Percentiles rank a stretch among this genome's conserved stretches.
Conservation (phyloP, 352 stramenopile genomes). For the Phytophthora tubulina region DNA sequence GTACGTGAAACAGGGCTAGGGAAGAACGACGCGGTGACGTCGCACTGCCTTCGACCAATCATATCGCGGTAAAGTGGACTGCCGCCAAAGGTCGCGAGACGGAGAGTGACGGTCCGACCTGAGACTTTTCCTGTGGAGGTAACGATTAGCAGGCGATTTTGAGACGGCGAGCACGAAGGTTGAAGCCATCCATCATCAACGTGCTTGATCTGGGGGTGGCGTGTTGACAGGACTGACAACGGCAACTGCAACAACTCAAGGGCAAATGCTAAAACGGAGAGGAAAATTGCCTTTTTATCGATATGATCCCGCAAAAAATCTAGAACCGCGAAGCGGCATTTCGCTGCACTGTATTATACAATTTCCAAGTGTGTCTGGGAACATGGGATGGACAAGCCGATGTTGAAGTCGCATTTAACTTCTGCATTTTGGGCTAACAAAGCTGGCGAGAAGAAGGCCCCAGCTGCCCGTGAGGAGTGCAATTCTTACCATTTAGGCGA, state of each 20-base stretch:
- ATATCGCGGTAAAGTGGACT: neutral
- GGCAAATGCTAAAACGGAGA: neutral
- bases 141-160: neutral
- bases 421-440: no score
- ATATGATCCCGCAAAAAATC: conserved; percentile 9
- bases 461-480: no score
- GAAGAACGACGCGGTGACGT: conserved; percentile 14
- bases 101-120: conserved; percentile 4
- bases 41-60: conserved; percentile 14
- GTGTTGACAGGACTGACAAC: conserved; percentile 4
- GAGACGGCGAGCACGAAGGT: neutral
- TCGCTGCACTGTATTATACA: conserved; percentile 32
- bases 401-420: conserved; percentile 24
- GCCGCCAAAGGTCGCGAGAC: conserved; percentile 11
- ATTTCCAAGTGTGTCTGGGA: conserved; percentile 1
- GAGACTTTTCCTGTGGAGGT: conserved; percentile 23
- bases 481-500: no score
- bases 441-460: no score
- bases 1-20: conserved; percentile 17
- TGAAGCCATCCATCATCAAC: conserved; percentile 15
- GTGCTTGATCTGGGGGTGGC: neutral
- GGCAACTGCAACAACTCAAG: neutral
- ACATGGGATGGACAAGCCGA: conserved; percentile 16
- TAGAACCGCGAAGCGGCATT: conserved; percentile 32
- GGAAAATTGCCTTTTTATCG: neutral